Base-by-base conservation (phyloP, 345 rosid genomes). In the Pistacia atlantica region DNA sequence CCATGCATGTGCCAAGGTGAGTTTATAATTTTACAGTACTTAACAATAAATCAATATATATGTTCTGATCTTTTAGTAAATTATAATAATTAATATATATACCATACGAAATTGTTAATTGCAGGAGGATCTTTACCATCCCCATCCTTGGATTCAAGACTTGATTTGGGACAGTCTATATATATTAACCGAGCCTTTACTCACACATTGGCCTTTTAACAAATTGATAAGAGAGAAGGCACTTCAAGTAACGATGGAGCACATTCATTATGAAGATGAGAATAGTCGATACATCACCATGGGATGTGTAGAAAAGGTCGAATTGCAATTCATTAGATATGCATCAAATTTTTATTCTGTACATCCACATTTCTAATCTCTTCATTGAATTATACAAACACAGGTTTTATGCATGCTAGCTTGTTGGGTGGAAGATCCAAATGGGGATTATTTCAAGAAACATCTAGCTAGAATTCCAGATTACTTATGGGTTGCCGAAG, bases 401-500 rank as follows among this genome's bases (percentile, higher is more conserved):
- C 65, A 86, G 85, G 77, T 79, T 46, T 22, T 87, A 48, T 82
- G 82, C 62, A 84, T 84, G 84, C 87, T 88, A 49, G 78, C 84
- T n/a, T 88, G 91, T 10, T 88, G 87, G 89, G 87, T 85, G 0
- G 87, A 87, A 77, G 84, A 87, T 73, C 89, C 90, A 2, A 60
- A 85, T 9, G 79, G 38, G 69, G 73, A 70, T 79, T 75, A 16
- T 87, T 83, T 67, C 81, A 84, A 85, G 45, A 86, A 86, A 75
- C 91, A 88, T 68, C 82, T 87, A 0, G 65, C 89, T n/a, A 77
- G 86, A 60, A 67, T 84, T 33, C 67, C 84, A 0, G 91, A 88
- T 84, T 42, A 42, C 45, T 42, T 42, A 42, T 42, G 87, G 91
- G 80, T 88, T 57, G 91, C 87, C 52, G 89, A 88, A 75, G 91